These are phyloP conservation scores for Wickerhamiella sorbophila DNA, from an alignment of 805 yeast genomes.

Conservation along the genomic window DNA sequence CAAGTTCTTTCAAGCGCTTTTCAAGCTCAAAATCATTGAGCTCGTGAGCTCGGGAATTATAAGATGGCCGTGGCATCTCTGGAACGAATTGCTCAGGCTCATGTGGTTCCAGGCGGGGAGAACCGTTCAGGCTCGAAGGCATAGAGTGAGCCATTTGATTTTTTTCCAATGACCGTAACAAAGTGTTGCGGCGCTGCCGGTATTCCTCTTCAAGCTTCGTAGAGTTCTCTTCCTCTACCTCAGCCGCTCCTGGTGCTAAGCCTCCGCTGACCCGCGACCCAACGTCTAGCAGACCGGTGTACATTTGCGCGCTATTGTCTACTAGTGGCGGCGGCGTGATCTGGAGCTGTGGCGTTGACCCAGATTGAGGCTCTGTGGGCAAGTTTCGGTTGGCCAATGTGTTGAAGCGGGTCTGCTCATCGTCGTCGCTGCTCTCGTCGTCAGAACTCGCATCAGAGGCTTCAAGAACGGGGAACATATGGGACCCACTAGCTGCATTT, in stretches of 20 bases:
- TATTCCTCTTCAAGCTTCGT: slow-evolving; percentile 13
- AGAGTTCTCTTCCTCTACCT: slow-evolving; percentile 10
- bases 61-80: background rate
- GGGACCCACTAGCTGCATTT: too few relatives aligned
- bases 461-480: too few relatives aligned
- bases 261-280: slow-evolving; percentile 21
- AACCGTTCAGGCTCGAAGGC: background rate
- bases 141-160: background rate
- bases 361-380: background rate
- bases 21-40: background rate
- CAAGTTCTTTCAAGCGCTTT: background rate
- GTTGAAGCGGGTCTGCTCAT: slow-evolving; percentile 2
- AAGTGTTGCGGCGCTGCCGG: slow-evolving; percentile 13
- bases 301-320: slow-evolving; percentile 1
- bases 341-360: background rate
- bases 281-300: background rate
- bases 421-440: slow-evolving; percentile 2
- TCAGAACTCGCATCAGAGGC: slow-evolving; percentile 6
- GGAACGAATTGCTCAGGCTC: background rate
- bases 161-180: slow-evolving; percentile 7
- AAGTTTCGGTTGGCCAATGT: slow-evolving; percentile 3
- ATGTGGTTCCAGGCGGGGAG: slow-evolving; percentile 1
- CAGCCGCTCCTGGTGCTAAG: slow-evolving; percentile 23
- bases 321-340: slow-evolving; percentile 4
- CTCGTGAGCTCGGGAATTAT: background rate